These are phyloP conservation scores for Lojkania enalia DNA, from an alignment of 2,329 filamentous ascomycete species.

Conservation along the genomic window DNA sequence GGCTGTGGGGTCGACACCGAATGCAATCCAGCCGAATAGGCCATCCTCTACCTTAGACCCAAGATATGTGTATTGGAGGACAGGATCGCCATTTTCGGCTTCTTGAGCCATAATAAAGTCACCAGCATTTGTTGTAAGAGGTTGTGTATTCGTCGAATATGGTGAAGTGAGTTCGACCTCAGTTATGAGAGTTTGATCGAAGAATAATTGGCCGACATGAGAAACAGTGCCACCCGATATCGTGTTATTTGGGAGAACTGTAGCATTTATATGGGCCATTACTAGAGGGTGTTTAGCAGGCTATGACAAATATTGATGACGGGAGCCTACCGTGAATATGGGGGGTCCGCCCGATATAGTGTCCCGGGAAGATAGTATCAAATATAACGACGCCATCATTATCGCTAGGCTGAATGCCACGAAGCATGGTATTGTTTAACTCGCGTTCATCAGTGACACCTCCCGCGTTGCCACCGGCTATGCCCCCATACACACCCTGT, in stretches of 20 bases:
- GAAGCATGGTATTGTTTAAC: slow-evolving; percentile 44
- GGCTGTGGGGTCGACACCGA: slow-evolving; percentile 17
- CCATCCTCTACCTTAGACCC: slow-evolving; percentile 48
- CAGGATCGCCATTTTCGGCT: slow-evolving; percentile 54
- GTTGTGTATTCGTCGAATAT: slow-evolving; percentile 44
- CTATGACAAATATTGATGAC: not conserved
- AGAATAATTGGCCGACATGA: slow-evolving; percentile 67
- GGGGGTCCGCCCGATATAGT: slow-evolving; percentile 29
- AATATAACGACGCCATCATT: slow-evolving; percentile 52
- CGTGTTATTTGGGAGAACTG: slow-evolving; percentile 51
- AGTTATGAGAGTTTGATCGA: slow-evolving; percentile 60
- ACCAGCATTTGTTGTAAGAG: slow-evolving; percentile 53
- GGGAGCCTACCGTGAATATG: slow-evolving; percentile 27
- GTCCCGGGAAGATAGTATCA: slow-evolving; percentile 51
- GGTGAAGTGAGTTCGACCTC: slow-evolving; percentile 52
- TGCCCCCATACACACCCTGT: slow-evolving; percentile 17
- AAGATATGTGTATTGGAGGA: slow-evolving; percentile 60
- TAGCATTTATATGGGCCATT: slow-evolving; percentile 35
- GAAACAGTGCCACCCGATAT: slow-evolving; percentile 53
- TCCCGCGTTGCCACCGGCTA: slow-evolving; percentile 5
- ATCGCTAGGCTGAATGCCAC: slow-evolving; percentile 52
- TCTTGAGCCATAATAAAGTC: slow-evolving; percentile 55
- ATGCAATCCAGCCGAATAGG: slow-evolving; percentile 27
- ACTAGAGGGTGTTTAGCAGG: slow-evolving; percentile 12
- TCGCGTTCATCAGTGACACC: slow-evolving; percentile 6